Conservation (phyloP, 345 rosid genomes). For the Pugionium dolabratum region DNA sequence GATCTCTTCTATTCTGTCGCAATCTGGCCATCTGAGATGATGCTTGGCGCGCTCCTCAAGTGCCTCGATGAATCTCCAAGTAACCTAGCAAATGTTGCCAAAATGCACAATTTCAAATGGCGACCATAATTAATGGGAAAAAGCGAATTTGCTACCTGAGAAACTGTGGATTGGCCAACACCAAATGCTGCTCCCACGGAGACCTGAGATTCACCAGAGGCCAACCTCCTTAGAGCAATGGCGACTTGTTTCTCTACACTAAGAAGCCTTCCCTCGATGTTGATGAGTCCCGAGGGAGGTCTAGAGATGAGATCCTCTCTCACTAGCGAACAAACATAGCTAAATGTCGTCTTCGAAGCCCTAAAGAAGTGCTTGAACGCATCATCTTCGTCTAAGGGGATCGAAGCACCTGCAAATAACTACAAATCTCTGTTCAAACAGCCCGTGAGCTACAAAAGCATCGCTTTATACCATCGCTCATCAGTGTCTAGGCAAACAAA, state of each 20-base stretch:
- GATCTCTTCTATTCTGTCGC: constrained; percentile 58
- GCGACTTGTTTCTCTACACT: constrained; percentile 98
- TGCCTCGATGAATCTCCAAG: constrained; percentile 98
- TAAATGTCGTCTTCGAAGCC: constrained; percentile 78
- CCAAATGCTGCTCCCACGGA: constrained; percentile 90
- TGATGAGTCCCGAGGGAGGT: constrained; percentile 94
- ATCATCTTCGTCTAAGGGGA: constrained; percentile 69
- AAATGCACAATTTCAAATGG: background rate
- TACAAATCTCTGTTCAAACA: background rate
- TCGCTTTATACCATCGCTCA: background rate
- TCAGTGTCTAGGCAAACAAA: background rate
- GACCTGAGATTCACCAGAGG: constrained; percentile 97
- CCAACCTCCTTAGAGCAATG: constrained; percentile 79
- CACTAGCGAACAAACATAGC: constrained; percentile 83
- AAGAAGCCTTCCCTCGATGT: constrained; percentile 94
- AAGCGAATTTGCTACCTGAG: constrained; percentile 45
- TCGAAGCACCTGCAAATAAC: constrained; percentile 40
- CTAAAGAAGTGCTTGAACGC: constrained; percentile 92
- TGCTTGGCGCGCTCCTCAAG: constrained; percentile 86
- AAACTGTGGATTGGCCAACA: constrained; percentile 95
- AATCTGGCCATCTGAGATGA: constrained; percentile 87
- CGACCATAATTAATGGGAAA: background rate
- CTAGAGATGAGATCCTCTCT: constrained; percentile 86
- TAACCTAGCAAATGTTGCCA: constrained; percentile 44
- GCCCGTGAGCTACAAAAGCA: background rate